These are phyloP conservation scores for Hymenoscyphus albidus DNA, from an alignment of 2,329 filamentous ascomycete species.

Conservation along the genomic window DNA sequence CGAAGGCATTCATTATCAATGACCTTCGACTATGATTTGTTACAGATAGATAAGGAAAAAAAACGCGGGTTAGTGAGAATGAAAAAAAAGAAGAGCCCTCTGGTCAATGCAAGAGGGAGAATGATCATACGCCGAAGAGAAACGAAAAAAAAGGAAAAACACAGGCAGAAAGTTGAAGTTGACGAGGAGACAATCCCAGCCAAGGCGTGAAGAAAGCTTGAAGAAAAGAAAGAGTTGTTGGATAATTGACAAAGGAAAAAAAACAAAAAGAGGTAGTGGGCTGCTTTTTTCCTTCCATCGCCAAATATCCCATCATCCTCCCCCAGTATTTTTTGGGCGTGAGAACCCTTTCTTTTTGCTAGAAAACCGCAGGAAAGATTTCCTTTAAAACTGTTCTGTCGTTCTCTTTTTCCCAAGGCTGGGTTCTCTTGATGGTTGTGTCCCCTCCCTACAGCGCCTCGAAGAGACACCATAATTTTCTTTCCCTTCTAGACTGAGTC, in stretches of 20 bases:
- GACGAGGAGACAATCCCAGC: background rate
- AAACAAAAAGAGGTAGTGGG: no score
- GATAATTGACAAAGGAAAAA: no score
- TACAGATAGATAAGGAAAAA: constrained; percentile 28
- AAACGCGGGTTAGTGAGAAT: constrained; percentile 17
- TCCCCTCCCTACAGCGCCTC: constrained; percentile 9
- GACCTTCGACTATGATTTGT: constrained; percentile 22
- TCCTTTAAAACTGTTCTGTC: background rate
- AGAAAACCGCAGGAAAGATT: background rate
- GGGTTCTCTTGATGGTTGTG: constrained; percentile 9
- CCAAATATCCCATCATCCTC: background rate
- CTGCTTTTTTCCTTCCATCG: background rate
- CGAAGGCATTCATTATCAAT: background rate
- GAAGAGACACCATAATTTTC: constrained; percentile 4
- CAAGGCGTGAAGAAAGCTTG: no score
- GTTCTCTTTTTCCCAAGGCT: constrained; percentile 14
- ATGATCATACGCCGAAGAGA: background rate
- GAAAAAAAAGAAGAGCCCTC: constrained; percentile 30
- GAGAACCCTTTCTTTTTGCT: background rate
- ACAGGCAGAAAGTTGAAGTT: background rate
- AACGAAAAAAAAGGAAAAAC: background rate
- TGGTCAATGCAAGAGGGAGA: no score
- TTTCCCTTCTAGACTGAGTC: constrained; percentile 14
- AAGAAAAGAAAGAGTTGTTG: no score
- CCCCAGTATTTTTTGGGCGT: background rate